Conservation (phyloP, 768 basidiomycete genomes). For the Coprinopsis strossmayeri region DNA sequence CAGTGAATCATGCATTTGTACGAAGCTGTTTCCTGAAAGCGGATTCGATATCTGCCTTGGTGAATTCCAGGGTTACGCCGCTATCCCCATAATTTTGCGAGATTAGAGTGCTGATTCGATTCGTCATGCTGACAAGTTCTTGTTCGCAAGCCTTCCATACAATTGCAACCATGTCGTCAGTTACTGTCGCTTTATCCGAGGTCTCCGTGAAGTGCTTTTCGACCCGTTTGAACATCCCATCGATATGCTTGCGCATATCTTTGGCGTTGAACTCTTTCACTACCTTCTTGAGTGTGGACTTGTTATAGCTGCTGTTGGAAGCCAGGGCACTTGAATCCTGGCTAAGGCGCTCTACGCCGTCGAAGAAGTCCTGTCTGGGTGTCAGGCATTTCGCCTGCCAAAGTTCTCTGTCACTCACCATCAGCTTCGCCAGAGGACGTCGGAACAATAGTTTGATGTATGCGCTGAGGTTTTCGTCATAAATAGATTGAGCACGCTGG, state of each 20-base stretch:
- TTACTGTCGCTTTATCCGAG: constrained; percentile 56
- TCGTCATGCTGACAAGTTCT: constrained; percentile 69
- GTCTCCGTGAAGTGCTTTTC: constrained; percentile 94
- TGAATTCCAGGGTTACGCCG: constrained; percentile 70
- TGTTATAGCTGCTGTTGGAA: constrained; percentile 68
- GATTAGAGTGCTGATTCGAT: constrained; percentile 62
- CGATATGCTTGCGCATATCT: constrained; percentile 85
- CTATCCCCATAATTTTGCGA: constrained; percentile 73
- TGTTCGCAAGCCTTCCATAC: constrained; percentile 93
- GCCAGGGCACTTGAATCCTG: constrained; percentile 73
- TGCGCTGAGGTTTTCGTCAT: constrained; percentile 81
- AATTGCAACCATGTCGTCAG: constrained; percentile 51
- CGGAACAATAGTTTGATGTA: constrained; percentile 87
- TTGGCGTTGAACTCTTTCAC: constrained; percentile 82
- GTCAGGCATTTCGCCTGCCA: neutral
- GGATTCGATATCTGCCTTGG: constrained; percentile 63
- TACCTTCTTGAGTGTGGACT: constrained; percentile 73
- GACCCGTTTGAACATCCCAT: constrained; percentile 82
- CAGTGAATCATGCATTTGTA: constrained; percentile 4
- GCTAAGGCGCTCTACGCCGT: constrained; percentile 80
- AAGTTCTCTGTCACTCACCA: constrained; percentile 43
- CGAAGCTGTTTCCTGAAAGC: constrained; percentile 47
- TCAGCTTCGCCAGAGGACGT: constrained; percentile 79
- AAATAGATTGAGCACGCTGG: constrained; percentile 71
- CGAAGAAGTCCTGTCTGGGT: constrained; percentile 78